Evolutionary conservation across 169 alveolate genomes (phyloP), one percentile per base, ranked within the genome.

Genomic region (Eimeria praecox): DNA sequence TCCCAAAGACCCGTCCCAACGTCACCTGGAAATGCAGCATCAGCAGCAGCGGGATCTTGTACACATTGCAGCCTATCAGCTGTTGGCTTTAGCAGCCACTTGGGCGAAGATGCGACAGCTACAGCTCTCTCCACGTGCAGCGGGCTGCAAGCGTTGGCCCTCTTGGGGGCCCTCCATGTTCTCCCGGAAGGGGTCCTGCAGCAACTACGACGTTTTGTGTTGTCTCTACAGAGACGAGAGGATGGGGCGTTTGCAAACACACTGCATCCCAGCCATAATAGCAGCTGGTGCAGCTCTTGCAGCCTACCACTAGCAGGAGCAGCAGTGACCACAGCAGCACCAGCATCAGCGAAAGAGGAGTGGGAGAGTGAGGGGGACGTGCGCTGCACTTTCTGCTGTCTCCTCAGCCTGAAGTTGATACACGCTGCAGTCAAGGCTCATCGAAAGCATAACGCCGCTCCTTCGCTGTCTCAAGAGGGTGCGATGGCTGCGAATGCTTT

Each of bases 161-260:
- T 86, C 40, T 46, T 86, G 46, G 93, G 49, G 42, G 93, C 93
- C 22, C 83, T 86, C n/a, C 80, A 80, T 2, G 24, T 40, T 44
- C 80, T 86, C 69, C 42, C 93, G 1, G 78, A 33, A 42, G 93
- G 64, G 49, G 49, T 16, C 64, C 77, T 86, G 82, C 82, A 42
- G 62, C 93, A 86, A 30, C 46, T 86, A n/a, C 82, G 93, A 35
- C 93, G 82, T n/a, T 86, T 86, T 30, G 82, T 86, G 93, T 54
- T 86, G 93, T 49, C 33, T 35, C 83, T 86, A 16, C 93, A 86
- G 93, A 69, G 93, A 27, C 9, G 59, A 42, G 93, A 86, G 80
- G 93, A 86, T 86, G 93, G 93, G 18, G 80, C 93, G 10, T 86
- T 86, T 46, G 78, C 93, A 52, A 86, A 86, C 93, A 86, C 93